A percentile compares a stretch with the other conserved stretches of the same genome.
Conservation (phyloP, 2,329 filamentous ascomycete species). For the Orbilia brochopaga region DNA sequence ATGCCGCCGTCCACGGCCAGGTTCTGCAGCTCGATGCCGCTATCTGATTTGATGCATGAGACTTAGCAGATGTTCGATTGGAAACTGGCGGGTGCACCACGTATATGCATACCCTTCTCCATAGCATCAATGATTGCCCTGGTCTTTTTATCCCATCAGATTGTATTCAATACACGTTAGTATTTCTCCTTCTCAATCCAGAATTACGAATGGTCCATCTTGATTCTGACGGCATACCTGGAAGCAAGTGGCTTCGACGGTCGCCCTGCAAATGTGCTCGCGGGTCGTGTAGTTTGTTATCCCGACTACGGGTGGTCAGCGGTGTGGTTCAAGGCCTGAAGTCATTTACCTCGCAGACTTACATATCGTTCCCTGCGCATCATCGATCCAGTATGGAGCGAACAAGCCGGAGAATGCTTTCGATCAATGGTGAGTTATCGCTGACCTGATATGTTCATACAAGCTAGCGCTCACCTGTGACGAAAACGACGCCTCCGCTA, state of each 20-base stretch:
- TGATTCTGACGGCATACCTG: constrained; percentile 57
- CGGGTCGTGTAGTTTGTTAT: constrained; percentile 84
- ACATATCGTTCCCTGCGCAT: constrained; percentile 85
- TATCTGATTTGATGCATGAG: constrained; percentile 62
- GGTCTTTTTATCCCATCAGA: constrained; percentile 66
- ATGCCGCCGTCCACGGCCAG: constrained; percentile 88
- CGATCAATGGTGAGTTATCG: neutral
- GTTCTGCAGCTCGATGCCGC: constrained; percentile 73
- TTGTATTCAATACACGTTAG: no score
- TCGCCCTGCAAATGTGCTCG: constrained; percentile 86
- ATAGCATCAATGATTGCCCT: constrained; percentile 91
- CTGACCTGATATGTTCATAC: neutral
- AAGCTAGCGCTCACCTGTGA: constrained; percentile 64
- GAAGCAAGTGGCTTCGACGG: constrained; percentile 88
- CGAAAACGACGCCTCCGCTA: constrained; percentile 83
- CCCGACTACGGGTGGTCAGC: constrained; percentile 64
- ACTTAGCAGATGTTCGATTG: neutral
- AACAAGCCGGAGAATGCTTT: constrained; percentile 84
- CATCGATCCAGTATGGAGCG: constrained; percentile 93
- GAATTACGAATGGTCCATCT: no score
- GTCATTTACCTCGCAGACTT: constrained; percentile 33
- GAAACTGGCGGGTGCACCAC: neutral
- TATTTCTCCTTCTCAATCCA: no score
- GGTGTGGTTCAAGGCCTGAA: constrained; percentile 4
- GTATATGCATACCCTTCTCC: constrained; percentile 64